Evolutionary conservation across 495 filamentous ascomycete genomes (phyloP), one percentile per base, ranked within the genome.

Genomic region (Trichocladium uniseriatum): DNA sequence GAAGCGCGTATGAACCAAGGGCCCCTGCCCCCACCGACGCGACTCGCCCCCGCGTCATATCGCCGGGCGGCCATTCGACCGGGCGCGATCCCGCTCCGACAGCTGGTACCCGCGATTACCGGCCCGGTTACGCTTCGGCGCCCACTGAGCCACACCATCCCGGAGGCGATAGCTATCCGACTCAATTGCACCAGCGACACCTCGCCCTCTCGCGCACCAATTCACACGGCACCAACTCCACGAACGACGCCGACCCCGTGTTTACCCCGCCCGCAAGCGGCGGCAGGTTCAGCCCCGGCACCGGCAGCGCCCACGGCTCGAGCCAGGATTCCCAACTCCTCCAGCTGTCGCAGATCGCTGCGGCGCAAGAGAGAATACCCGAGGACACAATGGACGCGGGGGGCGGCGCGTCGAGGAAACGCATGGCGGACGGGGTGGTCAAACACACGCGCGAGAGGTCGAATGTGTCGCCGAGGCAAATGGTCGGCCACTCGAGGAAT

Each of bases 361-460:
- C 76, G 18, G 64, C 69, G 19, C 75, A 72, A 59, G 64, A 70
- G 49, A 72, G 68, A 43, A 66, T 77, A 49, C 61, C 53, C 10
- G 63, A 68, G 48, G 48, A 38, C 43, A 51, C 58, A 19, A 22
- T 39, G 27, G 64, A 65, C 28, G 20, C 29, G 9, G 35, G 28
- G 4, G 53, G 49, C 52, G 66, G 64, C 14, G 61, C 52, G 27
- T 73, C 53, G 27, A 62, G 58, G 46, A 86, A 86, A 60, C 72
- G 83, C 53, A 86, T 75, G 62, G 82, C 80, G 11, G 77, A 79
- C 55, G 82, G 83, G 21, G 63, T 77, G 36, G 71, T 82, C 28
- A 85, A 85, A 60, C 57, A 72, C 36, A 56, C 67, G 49, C 55
- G 67, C 38, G 43, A 63, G 43, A 61, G 67, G 57, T 63, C 61